phyloP scores from a whole-genome alignment of 257 asterid species.

The Jaltomata sinuosa region DNA sequence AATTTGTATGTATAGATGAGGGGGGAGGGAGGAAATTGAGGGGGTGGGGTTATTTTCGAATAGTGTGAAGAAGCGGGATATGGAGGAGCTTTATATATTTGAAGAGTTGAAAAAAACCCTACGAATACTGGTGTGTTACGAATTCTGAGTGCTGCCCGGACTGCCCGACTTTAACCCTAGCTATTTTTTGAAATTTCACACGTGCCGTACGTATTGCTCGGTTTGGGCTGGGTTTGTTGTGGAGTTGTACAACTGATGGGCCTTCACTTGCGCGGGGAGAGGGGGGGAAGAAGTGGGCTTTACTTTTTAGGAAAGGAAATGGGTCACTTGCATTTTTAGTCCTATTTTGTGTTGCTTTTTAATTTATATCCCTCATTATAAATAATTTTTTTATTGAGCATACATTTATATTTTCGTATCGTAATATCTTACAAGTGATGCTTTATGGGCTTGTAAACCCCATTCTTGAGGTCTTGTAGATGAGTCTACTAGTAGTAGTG shows the following conservation, averaged over 20 bases:
- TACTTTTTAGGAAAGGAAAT: background rate
- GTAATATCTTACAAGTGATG: too few species aligned
- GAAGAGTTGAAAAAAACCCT: background rate
- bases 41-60: conserved; percentile 32
- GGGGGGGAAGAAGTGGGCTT: background rate
- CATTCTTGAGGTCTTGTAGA: too few species aligned
- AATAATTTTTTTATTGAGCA: too few species aligned
- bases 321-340: too few species aligned
- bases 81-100: background rate
- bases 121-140: conserved; percentile 25
- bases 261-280: too few species aligned
- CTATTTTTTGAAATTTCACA: conserved; percentile 8
- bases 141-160: conserved; percentile 1
- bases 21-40: background rate
- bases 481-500: too few species aligned
- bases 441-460: too few species aligned
- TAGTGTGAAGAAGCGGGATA: conserved; percentile 53
- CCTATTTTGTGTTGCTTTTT: too few species aligned
- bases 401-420: too few species aligned
- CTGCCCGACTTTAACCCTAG: conserved; percentile 41
- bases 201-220: background rate
- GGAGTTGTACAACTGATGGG: background rate
- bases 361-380: too few species aligned
- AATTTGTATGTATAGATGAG: background rate
- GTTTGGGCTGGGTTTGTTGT: background rate